These are phyloP conservation scores for Neoscytalidium dimidiatum DNA, from an alignment of 2,329 filamentous ascomycete species.

Conservation along the genomic window DNA sequence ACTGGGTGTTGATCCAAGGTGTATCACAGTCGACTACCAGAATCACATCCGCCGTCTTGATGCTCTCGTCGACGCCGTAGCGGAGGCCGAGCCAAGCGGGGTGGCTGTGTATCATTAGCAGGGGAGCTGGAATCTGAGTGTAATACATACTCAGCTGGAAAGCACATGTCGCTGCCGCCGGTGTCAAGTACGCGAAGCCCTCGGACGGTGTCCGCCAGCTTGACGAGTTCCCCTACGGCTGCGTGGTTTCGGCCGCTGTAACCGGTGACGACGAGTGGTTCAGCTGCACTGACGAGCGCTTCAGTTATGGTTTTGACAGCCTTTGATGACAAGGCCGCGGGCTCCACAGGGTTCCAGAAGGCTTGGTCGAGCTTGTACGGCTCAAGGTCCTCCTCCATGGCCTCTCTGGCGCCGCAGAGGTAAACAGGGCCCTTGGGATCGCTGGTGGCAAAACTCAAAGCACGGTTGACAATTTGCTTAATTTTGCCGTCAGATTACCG, in stretches of 20 bases:
- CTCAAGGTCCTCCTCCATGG: constrained; percentile 79
- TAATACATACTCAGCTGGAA: constrained; percentile 53
- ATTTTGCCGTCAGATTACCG: neutral
- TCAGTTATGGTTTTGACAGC: constrained; percentile 63
- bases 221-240: constrained; percentile 62
- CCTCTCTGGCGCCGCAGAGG: constrained; percentile 73
- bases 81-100: constrained; percentile 62
- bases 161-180: constrained; percentile 79
- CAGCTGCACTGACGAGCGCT: constrained; percentile 63
- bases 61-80: constrained; percentile 72
- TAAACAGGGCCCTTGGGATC: constrained; percentile 81
- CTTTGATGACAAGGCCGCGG: constrained; percentile 60
- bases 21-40: constrained; percentile 87
- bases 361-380: constrained; percentile 60
- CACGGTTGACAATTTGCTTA: constrained; percentile 78
- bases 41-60: constrained; percentile 79
- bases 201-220: constrained; percentile 67
- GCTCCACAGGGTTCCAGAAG: constrained; percentile 70
- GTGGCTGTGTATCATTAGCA: constrained; percentile 44
- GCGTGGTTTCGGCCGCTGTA: constrained; percentile 71
- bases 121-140: neutral
- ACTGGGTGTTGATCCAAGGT: constrained; percentile 85
- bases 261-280: constrained; percentile 70
- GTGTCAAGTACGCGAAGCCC: constrained; percentile 73
- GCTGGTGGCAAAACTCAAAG: constrained; percentile 76